Base-by-base conservation (phyloP, 2,329 filamentous ascomycete genomes). In the Fusarium begoniae region DNA sequence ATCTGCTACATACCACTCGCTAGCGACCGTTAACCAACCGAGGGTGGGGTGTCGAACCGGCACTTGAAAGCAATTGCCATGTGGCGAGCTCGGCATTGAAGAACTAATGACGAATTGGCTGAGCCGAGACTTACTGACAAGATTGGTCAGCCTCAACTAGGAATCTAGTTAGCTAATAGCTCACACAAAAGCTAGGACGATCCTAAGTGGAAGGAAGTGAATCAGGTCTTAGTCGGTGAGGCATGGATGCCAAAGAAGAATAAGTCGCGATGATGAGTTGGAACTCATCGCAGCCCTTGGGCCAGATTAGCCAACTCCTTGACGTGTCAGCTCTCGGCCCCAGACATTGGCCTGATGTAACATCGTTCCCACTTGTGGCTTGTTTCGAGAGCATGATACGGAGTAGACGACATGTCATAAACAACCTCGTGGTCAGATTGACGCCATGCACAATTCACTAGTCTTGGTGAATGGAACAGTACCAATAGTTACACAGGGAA, bases 1-100 rank as follows among this genome's bases (percentile, higher is more conserved):
- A 41, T 50, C 37, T 62, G 53, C 47, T 43, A 47, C 35, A 26
- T 26, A 26, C 58, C 58, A 53, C 57, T 57, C 32, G 51, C 47
- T 63, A 69, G 53, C n/a, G 53, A 54, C 67, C 66, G 60, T 70
- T 70, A 37, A 40, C 41, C 40, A 63, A 38, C 30, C 59, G 32
- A 58, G 35, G 63, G 57, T 75, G 57, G 71, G 38, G 50, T 17
- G n/a, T 44, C 5, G 24, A 28, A 20, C 51, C 67, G 66, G 67
- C 66, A 70, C 41, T 70, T 70, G 60, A 18, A n/a, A 43, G 41
- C 40, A n/a, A 43, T 41, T 66, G 51, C 30, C 66, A 71, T 74
- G 66, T 71, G 66, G 56, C 63, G 48, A 61, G 62, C 53, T 71
- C 70, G 66, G 62, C 53, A 62, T 30, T 62, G 58, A 35, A 51